Conservation (phyloP, 1,139 yeast species). For the Scheffersomyces illinoinensis region DNA sequence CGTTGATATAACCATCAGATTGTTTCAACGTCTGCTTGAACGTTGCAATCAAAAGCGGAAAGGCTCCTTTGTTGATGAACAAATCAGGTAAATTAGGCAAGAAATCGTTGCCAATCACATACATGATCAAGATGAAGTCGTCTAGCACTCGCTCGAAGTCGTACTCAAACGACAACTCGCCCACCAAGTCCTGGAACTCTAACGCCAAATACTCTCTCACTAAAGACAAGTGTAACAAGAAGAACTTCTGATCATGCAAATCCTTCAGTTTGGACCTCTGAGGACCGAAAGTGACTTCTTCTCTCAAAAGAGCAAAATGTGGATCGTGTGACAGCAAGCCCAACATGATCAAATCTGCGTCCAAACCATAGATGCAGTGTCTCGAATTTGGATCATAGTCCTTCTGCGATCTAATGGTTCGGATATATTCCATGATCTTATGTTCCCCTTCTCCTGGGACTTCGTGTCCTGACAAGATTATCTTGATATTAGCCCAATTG, state of each 20-base stretch:
- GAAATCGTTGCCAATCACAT: constrained; percentile 97
- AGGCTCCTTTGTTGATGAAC: constrained; percentile 92
- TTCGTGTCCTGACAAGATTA: constrained; percentile 90
- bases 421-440: constrained; percentile 92
- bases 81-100: constrained; percentile 96
- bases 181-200: constrained; percentile 74
- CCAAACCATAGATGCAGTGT: constrained; percentile 96
- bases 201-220: constrained; percentile 88
- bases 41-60: constrained; percentile 83
- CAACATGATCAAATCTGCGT: constrained; percentile 95
- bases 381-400: constrained; percentile 81
- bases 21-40: constrained; percentile 78
- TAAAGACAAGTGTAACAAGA: constrained; percentile 77
- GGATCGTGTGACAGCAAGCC: constrained; percentile 98
- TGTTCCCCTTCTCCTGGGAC: constrained; percentile 99
- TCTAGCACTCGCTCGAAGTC: constrained; percentile 89
- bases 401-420: constrained; percentile 75
- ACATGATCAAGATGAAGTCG: constrained; percentile 89
- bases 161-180: constrained; percentile 65
- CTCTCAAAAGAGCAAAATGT: constrained; percentile 91
- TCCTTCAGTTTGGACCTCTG: constrained; percentile 50
- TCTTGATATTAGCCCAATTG: constrained; percentile 84
- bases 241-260: constrained; percentile 79
- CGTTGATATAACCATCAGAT: constrained; percentile 83
- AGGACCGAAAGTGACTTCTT: constrained; percentile 90